Evolutionary conservation across 139 green algal species (phyloP), one percentile per base, ranked within the genome.

Genomic region (Chlamydomonas asymmetrica): DNA sequence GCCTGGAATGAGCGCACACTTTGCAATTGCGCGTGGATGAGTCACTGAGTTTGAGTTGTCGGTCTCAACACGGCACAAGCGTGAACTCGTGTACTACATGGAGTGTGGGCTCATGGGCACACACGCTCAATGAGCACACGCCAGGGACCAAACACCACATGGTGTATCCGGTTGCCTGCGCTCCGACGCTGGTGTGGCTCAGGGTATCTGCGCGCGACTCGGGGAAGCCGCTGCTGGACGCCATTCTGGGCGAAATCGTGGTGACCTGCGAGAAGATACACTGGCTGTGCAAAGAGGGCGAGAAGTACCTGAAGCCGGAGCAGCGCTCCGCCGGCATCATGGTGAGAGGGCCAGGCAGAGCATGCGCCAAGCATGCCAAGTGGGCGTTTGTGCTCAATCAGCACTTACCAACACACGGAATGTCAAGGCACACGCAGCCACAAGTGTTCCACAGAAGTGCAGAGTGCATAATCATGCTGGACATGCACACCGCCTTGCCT

Each of bases 251-350:
- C 0, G 96, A 99, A 85, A 68, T 98, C 35, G 85, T 98, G 38
- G 91, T 94, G 23, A 98, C 96, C 18, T 97, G 94, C 66, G 96
- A 99, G 85, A 99, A 99, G 86, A 94, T 98, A 34, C 80, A 84
- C 34, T 99, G 96, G 96, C 84, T 99, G 59, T 72, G 91, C n/a
- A 78, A 78, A 4, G 88, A 98, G 62, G 96, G 93, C 0, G 92
- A 97, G 83, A 59, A 64, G 7, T 91, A 82, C 73, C 90, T 98
- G 61, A 79, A 74, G 61, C 95, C 96, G 18, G 91, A 98, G 69
- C 61, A 74, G 0, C 84, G 96, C 35, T 90, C 81, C 6, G 82
- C 92, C 4, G 93, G 95, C 23, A 76, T 84, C 74, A 98, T 98
- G 94, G 90, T 92, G 79, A 37, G 82, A 16, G 35, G 8, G 29